Conservation (phyloP, 495 filamentous ascomycete genomes). For the Penicillium samsonianum region DNA sequence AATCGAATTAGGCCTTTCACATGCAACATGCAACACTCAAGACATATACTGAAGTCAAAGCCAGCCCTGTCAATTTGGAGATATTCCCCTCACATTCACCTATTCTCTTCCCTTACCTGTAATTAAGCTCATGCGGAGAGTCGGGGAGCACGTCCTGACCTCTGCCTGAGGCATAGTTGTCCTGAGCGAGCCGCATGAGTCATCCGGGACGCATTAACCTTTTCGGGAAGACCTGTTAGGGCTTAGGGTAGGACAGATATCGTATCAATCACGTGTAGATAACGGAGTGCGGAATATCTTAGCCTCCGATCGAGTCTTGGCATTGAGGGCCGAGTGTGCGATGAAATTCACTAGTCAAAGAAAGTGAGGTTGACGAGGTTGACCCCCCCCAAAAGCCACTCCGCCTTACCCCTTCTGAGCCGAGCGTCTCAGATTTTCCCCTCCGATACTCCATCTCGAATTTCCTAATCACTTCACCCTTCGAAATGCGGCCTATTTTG, state of each 20-base stretch:
- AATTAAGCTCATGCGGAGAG: conserved; percentile 16
- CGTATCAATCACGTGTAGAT: conserved; percentile 40
- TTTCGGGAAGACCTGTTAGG: conserved; percentile 19
- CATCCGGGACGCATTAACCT: not conserved
- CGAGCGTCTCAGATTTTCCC: conserved; percentile 21
- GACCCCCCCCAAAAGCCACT: conserved; percentile 44
- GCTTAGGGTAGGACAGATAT: conserved; percentile 21
- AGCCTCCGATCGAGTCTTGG: conserved; percentile 38
- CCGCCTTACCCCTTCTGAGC: conserved; percentile 32
- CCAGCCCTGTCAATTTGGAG: not conserved
- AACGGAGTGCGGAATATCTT: conserved; percentile 24
- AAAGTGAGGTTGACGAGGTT: conserved; percentile 43
- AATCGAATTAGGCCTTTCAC: not conserved
- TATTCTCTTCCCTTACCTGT: conserved; percentile 1
- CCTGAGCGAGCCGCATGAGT: conserved; percentile 13
- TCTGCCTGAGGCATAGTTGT: conserved; percentile 15
- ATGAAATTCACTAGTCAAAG: conserved; percentile 50
- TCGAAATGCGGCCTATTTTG: conserved; percentile 89
- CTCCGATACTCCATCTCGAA: conserved; percentile 24
- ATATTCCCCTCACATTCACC: conserved; percentile 10
- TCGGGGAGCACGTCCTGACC: conserved; percentile 5
- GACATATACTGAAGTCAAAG: not conserved
- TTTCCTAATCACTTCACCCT: conserved; percentile 16
- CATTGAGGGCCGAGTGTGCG: conserved; percentile 46
- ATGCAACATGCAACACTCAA: not conserved